Conservation (phyloP, 768 basidiomycete genomes). For the Psilocybe subaeruginosa region DNA sequence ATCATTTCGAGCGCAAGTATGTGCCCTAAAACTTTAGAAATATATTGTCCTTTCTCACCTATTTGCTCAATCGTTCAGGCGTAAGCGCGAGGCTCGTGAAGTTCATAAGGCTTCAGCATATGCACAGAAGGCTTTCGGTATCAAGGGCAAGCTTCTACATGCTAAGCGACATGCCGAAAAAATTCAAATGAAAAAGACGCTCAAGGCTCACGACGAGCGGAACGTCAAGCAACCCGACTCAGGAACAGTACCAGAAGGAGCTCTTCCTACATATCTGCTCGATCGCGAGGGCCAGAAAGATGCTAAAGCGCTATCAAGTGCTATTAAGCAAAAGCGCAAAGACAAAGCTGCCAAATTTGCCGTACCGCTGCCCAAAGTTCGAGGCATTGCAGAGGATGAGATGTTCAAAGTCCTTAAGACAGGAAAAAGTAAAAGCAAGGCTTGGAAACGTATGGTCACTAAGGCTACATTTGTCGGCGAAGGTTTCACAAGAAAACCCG, state of each 20-base stretch:
- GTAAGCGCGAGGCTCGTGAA: conserved; percentile 81
- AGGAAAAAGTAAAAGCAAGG: conserved; percentile 93
- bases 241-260: conserved; percentile 82
- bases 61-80: conserved; percentile 45
- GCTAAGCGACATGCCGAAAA: conserved; percentile 97
- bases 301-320: conserved; percentile 92
- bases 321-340: conserved; percentile 98
- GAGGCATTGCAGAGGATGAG: conserved; percentile 99
- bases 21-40: conserved; percentile 29
- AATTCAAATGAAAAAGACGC: conserved; percentile 98
- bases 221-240: conserved; percentile 95
- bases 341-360: conserved; percentile 99
- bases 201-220: conserved; percentile 98
- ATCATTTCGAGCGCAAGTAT: conserved; percentile 94
- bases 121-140: conserved; percentile 93
- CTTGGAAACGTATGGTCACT: conserved; percentile 99
- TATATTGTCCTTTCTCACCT: background rate
- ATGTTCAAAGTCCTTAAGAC: conserved; percentile 99
- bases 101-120: conserved; percentile 76
- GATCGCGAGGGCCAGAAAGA: conserved; percentile 99
- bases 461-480: conserved; percentile 99
- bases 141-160: conserved; percentile 98
- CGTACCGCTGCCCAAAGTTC: conserved; percentile 94
- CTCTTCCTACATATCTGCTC: conserved; percentile 92
- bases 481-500: conserved; percentile 96